These are phyloP conservation scores for Aphanomyces stellatus DNA, from an alignment of 352 stramenopile genomes.

Conservation along the genomic window DNA sequence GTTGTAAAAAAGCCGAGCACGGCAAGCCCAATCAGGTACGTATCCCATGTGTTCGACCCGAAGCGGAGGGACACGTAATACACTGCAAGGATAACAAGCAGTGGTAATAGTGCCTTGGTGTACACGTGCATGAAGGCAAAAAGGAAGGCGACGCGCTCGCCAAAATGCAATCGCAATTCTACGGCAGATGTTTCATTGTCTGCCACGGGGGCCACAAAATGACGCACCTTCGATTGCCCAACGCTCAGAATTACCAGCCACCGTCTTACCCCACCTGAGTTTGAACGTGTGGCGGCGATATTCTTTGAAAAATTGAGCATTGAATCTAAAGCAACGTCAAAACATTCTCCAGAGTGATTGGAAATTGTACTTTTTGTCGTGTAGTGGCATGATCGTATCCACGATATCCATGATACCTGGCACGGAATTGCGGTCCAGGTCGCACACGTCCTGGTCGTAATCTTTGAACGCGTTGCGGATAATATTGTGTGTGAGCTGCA, in stretches of 20 bases:
- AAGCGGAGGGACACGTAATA: slow-evolving; percentile 73
- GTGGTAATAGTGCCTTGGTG: slow-evolving; percentile 74
- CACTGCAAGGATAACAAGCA: slow-evolving; percentile 43
- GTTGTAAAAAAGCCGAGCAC: slow-evolving; percentile 64
- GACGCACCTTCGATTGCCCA: slow-evolving; percentile 56
- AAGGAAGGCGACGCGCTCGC: slow-evolving; percentile 79
- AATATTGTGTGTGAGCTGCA: slow-evolving; percentile 85
- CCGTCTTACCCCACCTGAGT: slow-evolving; percentile 51
- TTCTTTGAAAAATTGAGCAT: slow-evolving; percentile 79
- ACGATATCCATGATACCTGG: slow-evolving; percentile 67
- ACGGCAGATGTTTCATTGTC: neutral
- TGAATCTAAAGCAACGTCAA: slow-evolving; percentile 52
- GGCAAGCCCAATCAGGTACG: slow-evolving; percentile 65
- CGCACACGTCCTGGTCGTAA: slow-evolving; percentile 83
- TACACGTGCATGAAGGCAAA: slow-evolving; percentile 89
- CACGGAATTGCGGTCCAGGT: slow-evolving; percentile 76
- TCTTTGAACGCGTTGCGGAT: slow-evolving; percentile 82
- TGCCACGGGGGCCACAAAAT: neutral
- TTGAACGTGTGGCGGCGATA: slow-evolving; percentile 78
- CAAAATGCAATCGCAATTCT: slow-evolving; percentile 80
- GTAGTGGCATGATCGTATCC: slow-evolving; percentile 71
- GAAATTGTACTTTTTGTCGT: slow-evolving; percentile 42
- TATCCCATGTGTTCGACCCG: slow-evolving; percentile 39
- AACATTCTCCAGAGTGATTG: too few relatives aligned
- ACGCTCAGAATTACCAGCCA: slow-evolving; percentile 67